Conservation (phyloP, 768 basidiomycete genomes). For the Panaeolus papilionaceus region DNA sequence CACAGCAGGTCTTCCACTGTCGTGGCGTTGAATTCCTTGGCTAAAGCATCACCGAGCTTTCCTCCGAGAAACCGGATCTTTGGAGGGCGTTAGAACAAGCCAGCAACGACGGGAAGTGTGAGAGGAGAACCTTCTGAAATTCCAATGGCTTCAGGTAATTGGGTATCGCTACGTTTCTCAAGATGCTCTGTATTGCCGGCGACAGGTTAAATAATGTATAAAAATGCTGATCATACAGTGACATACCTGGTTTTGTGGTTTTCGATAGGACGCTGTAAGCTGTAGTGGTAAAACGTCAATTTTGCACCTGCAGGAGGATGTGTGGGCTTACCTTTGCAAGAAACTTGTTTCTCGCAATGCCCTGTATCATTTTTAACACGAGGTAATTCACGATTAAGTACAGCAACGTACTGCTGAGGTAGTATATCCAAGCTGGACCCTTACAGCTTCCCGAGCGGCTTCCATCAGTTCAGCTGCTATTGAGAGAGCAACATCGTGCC, state of each 20-base stretch:
- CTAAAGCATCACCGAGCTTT: conserved; percentile 88
- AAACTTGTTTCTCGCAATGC: conserved; percentile 92
- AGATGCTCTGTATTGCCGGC: conserved; percentile 63
- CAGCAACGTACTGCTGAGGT: conserved; percentile 78
- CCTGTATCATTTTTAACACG: conserved; percentile 48
- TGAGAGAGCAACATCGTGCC: conserved; percentile 93
- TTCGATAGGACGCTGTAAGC: conserved; percentile 55
- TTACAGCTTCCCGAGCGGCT: conserved; percentile 73
- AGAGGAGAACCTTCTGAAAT: conserved; percentile 79
- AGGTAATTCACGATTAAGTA: background rate
- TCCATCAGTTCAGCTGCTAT: conserved; percentile 89
- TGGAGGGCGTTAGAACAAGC: conserved; percentile 5
- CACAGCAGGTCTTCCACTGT: conserved; percentile 92
- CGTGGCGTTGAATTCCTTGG: conserved; percentile 86
- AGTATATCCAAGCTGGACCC: conserved; percentile 83
- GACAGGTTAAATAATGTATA: background rate
- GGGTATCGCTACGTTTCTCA: conserved; percentile 85
- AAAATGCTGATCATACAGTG: background rate
- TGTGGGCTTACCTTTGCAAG: conserved; percentile 77
- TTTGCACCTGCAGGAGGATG: background rate
- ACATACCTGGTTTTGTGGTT: conserved; percentile 83
- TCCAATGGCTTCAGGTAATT: conserved; percentile 81
- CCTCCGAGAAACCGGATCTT: conserved; percentile 96
- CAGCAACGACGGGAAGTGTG: background rate
- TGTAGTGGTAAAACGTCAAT: background rate